Base-by-base conservation (phyloP, 768 basidiomycete genomes). In the Lentinula guzmanii region DNA sequence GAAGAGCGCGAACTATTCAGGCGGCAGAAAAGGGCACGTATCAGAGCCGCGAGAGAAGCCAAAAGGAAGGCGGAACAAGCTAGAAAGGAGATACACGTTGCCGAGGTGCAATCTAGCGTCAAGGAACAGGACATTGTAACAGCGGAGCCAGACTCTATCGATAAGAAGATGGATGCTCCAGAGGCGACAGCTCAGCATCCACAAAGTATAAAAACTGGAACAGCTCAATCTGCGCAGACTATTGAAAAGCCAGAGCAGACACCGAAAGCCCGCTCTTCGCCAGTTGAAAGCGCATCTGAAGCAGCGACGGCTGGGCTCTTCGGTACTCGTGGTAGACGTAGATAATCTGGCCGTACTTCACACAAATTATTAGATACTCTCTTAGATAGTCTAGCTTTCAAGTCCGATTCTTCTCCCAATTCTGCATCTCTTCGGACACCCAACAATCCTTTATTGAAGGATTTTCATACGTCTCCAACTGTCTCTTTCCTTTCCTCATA, bases 391-490 rank as follows among this genome's bases (percentile, higher is more conserved):
- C 18, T 1, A 10, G 18, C 34, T 13, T 24, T 7, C 15, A 16
- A 24, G 48, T 8, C 3, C 5, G 21, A 52, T 70, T 65, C 57
- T 71, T 73, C 35, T 81, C 80, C 92, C 91, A 93, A 53, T 79
- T 75, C 46, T 75, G 65, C 90, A 92, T 93, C 48, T 83, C 83
- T 56, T 77, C 76, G 11, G 88, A 90, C 33, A 93, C 82, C 76
- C 83, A 87, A 67, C 89, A 91, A 68, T 93, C 87, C 65, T 77
- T 87, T 58, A 93, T 88, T 3, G 80, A 79, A 5, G 76, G 68
- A 58, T 81, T 82, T 72, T 91, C 87, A 65, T 85, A 91, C 71
- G 80, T 77, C 67, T 90, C 89, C 42, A 93, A 66, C 65, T 91
- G 89, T 63, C 85, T 77, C 53, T 66, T 72, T 2, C 89, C 89